A percentile compares a stretch with the other conserved stretches of the same genome.
Evolutionary conservation across 2,329 filamentous ascomycete genomes (phyloP).

Genomic region (Akanthomyces muscarius): DNA sequence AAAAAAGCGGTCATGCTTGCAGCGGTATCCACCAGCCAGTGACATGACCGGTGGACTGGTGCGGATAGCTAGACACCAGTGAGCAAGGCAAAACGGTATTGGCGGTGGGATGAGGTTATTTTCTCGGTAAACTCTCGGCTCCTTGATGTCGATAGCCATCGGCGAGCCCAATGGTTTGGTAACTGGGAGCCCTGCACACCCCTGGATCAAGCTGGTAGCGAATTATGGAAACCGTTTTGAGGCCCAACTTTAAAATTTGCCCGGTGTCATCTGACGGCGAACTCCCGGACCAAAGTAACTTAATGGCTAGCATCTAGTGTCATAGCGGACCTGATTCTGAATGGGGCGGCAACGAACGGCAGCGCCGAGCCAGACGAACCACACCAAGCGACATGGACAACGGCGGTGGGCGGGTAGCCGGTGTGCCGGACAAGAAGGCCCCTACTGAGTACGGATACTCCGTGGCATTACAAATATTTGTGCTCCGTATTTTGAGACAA

Average conservation of each 20-base stretch:
- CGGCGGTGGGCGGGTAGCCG: neutral
- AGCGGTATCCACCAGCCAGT: constrained; percentile 7
- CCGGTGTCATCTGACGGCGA: constrained; percentile 3
- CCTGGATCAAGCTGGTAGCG: neutral
- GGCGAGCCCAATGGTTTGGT: constrained; percentile 1
- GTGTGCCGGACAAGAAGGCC: neutral
- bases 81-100: neutral
- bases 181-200: neutral
- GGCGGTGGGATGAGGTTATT: neutral
- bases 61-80: neutral
- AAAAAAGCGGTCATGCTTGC: constrained; percentile 16
- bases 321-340: constrained; percentile 5
- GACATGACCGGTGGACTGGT: neutral
- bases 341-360: constrained; percentile 16
- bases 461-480: neutral
- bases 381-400: neutral
- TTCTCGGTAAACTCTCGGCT: neutral
- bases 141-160: neutral
- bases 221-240: constrained; percentile 11
- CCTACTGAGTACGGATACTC: neutral
- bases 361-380: constrained; percentile 16
- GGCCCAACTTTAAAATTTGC: constrained; percentile 13
- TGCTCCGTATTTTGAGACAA: constrained; percentile 2
- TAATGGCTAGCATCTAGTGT: constrained; percentile 2
- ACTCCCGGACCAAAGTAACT: neutral